These are phyloP conservation scores for Hyaloperonospora brassicae DNA, from an alignment of 352 stramenopile genomes.

Conservation along the genomic window DNA sequence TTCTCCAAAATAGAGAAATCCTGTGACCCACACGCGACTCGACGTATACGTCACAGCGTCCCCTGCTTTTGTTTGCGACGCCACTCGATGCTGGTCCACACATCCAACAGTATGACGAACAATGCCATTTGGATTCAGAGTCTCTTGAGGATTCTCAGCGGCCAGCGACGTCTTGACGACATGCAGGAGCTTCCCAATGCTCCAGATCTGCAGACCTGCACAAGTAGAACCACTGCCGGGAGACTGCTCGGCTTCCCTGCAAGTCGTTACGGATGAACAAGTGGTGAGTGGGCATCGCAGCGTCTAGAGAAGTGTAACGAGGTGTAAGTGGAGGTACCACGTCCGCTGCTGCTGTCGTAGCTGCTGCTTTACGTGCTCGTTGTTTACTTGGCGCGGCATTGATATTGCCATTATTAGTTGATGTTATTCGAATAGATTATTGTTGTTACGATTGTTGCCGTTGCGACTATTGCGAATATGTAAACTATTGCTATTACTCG, in stretches of 20 bases:
- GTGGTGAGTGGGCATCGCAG: not conserved
- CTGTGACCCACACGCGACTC: slow-evolving; percentile 34
- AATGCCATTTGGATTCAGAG: slow-evolving; percentile 14
- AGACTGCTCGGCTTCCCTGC: slow-evolving; percentile 13
- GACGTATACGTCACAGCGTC: slow-evolving; percentile 31
- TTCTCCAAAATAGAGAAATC: slow-evolving; percentile 35
- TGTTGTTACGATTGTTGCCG: too few relatives aligned
- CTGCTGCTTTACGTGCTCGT: slow-evolving; percentile 16
- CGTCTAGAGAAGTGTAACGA: not conserved
- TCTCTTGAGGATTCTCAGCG: slow-evolving; percentile 1
- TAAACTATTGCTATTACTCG: too few relatives aligned
- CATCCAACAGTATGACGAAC: slow-evolving; percentile 6
- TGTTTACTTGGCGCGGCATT: slow-evolving; percentile 6
- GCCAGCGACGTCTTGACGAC: slow-evolving; percentile 12
- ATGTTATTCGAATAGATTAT: too few relatives aligned
- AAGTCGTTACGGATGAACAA: not conserved
- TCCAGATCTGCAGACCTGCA: slow-evolving; percentile 15
- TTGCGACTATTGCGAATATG: too few relatives aligned
- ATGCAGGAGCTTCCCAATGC: slow-evolving; percentile 24
- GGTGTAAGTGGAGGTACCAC: slow-evolving; percentile 12
- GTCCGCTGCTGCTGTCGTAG: slow-evolving; percentile 12
- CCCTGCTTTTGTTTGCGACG: slow-evolving; percentile 4
- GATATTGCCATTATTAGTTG: too few relatives aligned
- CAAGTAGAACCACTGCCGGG: not conserved
- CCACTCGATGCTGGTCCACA: slow-evolving; percentile 1